Conservation (phyloP, 768 basidiomycete genomes). For the Lepiota venenata region DNA sequence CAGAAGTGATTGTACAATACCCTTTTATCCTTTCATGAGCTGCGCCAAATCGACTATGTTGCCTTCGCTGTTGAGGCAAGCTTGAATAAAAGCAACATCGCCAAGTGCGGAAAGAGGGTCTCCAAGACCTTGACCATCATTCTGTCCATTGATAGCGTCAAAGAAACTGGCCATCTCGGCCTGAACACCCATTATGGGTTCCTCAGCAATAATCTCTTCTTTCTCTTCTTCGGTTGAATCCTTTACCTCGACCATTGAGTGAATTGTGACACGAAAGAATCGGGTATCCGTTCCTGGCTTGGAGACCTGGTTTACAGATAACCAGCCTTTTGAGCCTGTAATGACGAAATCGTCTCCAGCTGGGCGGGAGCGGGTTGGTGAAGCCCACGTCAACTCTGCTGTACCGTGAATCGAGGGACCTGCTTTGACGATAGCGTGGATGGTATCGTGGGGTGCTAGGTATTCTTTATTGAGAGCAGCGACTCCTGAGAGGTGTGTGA, state of each 20-base stretch:
- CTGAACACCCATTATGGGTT: constrained; percentile 48
- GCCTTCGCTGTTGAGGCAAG: constrained; percentile 66
- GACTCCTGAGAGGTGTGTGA: constrained; percentile 58
- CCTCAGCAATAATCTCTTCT: constrained; percentile 50
- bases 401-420: constrained; percentile 53
- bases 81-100: constrained; percentile 82
- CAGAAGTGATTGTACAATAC: neutral
- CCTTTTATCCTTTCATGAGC: constrained; percentile 19
- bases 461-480: constrained; percentile 68
- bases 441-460: constrained; percentile 78
- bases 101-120: constrained; percentile 59
- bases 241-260: constrained; percentile 29
- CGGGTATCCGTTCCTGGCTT: constrained; percentile 17
- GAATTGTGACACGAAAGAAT: constrained; percentile 37
- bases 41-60: constrained; percentile 51
- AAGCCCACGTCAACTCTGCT: constrained; percentile 61
- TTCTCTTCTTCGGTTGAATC: constrained; percentile 41
- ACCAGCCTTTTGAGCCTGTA: constrained; percentile 62
- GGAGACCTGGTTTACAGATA: constrained; percentile 39
- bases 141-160: constrained; percentile 44
- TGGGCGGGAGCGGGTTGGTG: constrained; percentile 42
- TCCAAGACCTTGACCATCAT: constrained; percentile 47
- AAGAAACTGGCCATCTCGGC: constrained; percentile 60
- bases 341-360: constrained; percentile 41
- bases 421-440: constrained; percentile 53